phyloP scores from a whole-genome alignment of 1,284 basidiomycete genomes.

The Apiotrichum brassicae region DNA sequence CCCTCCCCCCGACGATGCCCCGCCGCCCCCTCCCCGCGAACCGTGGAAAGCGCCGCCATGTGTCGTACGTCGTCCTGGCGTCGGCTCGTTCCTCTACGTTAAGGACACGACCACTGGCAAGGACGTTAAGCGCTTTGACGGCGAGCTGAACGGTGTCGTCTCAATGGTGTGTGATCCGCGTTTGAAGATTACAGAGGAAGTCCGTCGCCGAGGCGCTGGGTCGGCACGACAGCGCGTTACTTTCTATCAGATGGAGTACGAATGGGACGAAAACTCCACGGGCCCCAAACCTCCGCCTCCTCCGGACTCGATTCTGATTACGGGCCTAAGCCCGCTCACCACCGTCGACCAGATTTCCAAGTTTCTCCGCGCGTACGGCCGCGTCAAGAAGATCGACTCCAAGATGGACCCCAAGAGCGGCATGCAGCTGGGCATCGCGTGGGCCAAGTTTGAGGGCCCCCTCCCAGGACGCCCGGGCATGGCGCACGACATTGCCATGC shows the following conservation, averaged over 20 bases:
- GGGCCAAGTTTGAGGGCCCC: constrained; percentile 58
- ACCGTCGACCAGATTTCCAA: constrained; percentile 60
- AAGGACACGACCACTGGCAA: constrained; percentile 17
- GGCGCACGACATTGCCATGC: constrained; percentile 42
- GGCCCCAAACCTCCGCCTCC: constrained; percentile 67
- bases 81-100: constrained; percentile 27
- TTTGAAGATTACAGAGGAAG: constrained; percentile 15
- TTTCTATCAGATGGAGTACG: constrained; percentile 29
- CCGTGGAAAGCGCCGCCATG: constrained; percentile 22
- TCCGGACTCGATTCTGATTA: constrained; percentile 60
- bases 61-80: constrained; percentile 21
- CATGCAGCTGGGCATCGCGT: constrained; percentile 73
- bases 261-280: constrained; percentile 68
- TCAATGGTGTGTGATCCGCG: constrained; percentile 33
- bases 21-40: constrained; percentile 14
- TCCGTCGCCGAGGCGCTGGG: constrained; percentile 26
- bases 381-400: constrained; percentile 64
- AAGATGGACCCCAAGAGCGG: constrained; percentile 76
- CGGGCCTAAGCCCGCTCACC: constrained; percentile 65
- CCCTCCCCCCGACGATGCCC: constrained; percentile 12
- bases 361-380: constrained; percentile 64
- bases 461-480: constrained; percentile 23
- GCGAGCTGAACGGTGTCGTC: constrained; percentile 24
- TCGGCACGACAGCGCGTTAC: constrained; percentile 26
- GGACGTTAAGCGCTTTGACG: constrained; percentile 35